Evolutionary conservation across 768 basidiomycete genomes (phyloP), one percentile per base, ranked within the genome.

Genomic region (Leccinum fibrillosum): DNA sequence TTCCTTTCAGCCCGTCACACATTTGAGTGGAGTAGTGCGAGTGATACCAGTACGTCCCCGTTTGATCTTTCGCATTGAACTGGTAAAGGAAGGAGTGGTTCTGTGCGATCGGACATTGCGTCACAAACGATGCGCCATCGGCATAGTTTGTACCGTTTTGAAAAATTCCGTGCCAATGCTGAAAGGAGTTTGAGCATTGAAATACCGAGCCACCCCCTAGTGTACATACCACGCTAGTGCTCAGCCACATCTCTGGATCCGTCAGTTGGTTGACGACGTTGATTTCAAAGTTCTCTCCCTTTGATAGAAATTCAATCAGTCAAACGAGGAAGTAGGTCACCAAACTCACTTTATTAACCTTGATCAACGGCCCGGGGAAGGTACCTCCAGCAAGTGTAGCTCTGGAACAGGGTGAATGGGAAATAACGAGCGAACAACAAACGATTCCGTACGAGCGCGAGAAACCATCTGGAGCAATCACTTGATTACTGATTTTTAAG

Each of bases 111-210:
- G 74, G 74, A 37, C 74, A 74, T 47, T 74, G 71, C 11, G 75
- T 68, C 37, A 79, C 69, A 52, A 71, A 74, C 5, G 74, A 71
- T 9, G 72, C 64, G 2, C 83, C 82, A 57, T 84, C 83, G 0
- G 67, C 77, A 64, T 71, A 77, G 59, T 75, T 79, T 25, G 77
- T 75, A 2, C 69, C 65, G 2, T 74, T 67, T 60, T 84, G 82
- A 58, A 75, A 74, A 34, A 84, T 57, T 11, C 83, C 82, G 59
- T 84, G 83, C 82, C 81, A 84, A 62, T 84, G 82, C 83, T 84
- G 28, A 19, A 49, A 53, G 10, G 32, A 6, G 19, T 23, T 28
- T 62, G 30, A 62, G 30, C 13, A 6, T 5, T 23, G 30, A 50
- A 32, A 34, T 17, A 17, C 39, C 12, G 17, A 47, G 26, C 7